Evolutionary conservation across 805 yeast species (phyloP), one percentile per base, ranked within the genome.

Genomic region (Lachancea quebecensis): DNA sequence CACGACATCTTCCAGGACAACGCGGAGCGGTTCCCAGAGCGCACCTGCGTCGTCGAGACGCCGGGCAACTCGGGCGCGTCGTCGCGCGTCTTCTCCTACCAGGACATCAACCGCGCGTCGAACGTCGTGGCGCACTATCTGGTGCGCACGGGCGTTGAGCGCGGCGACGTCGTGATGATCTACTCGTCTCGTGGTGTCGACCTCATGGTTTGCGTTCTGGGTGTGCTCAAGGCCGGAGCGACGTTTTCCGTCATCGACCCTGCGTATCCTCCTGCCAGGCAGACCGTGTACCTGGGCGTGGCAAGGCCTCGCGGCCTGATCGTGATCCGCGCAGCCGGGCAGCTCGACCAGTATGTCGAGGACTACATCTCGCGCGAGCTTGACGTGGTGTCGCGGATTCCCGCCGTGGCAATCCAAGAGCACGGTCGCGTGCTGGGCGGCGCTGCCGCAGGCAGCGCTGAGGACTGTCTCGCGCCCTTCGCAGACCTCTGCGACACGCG

Each of bases 201-300:
- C 62, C 72, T 93, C 50, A 87, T 93, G 79, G 87, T 95, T 36
- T 95, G 98, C 5, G 97, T 93, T 14, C 82, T 93, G 85, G 99
- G 98, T 66, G 96, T 89, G 16, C 77, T 93, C 63, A 93, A 93
- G 69, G 98, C 99, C 1, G 99, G 99, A 56, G 98, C 96, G 14
- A 91, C 99, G 0, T 93, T 93, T 65, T 90, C 97, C 9, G 99
- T 93, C 17, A 95, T 93, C 52, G 99, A 93, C 63, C 99, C 99
- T 7, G 98, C 98, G 4, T 93, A 93, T 65, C 99, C 99, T 36
- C 96, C 99, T 14, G 95, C 95, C 9, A 80, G 99, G 67, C 99
- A 93, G 67, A 93, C 87, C 52, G 79, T 93, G 50, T 93, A 93
- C 65, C 73, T 93, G 46, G 80, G 85, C 39, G 99, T 93, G 12